Percentiles rank a stretch among this genome's conserved stretches.
These are phyloP conservation scores for Russula sp. DNA, from an alignment of 768 basidiomycete genomes.

Conservation along the genomic window DNA sequence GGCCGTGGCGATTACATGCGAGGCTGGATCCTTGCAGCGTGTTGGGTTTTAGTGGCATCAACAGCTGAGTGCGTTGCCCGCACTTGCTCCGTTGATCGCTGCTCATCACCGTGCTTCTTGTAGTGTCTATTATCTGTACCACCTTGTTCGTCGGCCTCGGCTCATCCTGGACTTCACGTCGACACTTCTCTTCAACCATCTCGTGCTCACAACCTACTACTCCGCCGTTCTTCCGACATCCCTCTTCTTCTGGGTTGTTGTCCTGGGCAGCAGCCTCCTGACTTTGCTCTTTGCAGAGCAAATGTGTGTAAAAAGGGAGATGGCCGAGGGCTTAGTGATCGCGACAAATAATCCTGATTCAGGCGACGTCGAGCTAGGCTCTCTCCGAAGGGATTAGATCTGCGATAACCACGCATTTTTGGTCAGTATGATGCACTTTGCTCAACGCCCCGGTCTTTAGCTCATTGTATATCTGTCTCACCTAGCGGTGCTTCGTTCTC, in stretches of 20 bases:
- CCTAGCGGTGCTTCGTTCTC: not conserved
- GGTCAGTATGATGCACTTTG: slow-evolving; percentile 1
- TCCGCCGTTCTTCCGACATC: slow-evolving; percentile 79
- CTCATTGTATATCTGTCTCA: not conserved
- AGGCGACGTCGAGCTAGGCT: slow-evolving; percentile 53
- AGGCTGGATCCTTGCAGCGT: slow-evolving; percentile 86
- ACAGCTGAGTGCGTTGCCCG: slow-evolving; percentile 68
- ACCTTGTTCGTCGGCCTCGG: slow-evolving; percentile 84
- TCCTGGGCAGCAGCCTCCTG: slow-evolving; percentile 61
- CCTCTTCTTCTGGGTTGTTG: slow-evolving; percentile 85
- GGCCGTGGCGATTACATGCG: slow-evolving; percentile 70
- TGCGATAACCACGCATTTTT: slow-evolving; percentile 12
- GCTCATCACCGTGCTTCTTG: slow-evolving; percentile 8
- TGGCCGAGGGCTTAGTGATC: slow-evolving; percentile 74
- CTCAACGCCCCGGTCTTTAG: slow-evolving; percentile 4
- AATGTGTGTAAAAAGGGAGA: slow-evolving; percentile 84
- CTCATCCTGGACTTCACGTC: slow-evolving; percentile 92
- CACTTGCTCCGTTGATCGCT: slow-evolving; percentile 8
- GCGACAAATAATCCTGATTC: slow-evolving; percentile 38
- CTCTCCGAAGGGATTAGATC: slow-evolving; percentile 42
- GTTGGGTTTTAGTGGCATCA: slow-evolving; percentile 81
- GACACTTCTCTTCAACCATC: slow-evolving; percentile 86
- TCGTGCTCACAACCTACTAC: slow-evolving; percentile 92
- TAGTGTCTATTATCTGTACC: slow-evolving; percentile 78
- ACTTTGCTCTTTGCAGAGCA: slow-evolving; percentile 85